These are phyloP conservation scores for Boehmeria nivea DNA, from an alignment of 306 rosid genomes.

Conservation along the genomic window DNA sequence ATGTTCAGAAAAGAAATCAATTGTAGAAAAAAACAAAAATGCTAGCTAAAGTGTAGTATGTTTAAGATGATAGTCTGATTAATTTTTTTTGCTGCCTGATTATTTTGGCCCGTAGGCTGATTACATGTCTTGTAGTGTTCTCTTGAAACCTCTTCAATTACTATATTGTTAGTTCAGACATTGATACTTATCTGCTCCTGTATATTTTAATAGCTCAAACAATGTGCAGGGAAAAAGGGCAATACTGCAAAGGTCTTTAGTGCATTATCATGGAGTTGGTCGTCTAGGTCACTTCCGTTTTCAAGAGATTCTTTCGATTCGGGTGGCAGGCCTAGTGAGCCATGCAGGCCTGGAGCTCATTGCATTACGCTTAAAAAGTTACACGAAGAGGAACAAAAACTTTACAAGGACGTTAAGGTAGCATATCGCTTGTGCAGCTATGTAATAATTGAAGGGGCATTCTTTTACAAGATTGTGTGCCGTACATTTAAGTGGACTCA, in stretches of 20 bases:
- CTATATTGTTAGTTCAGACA: neutral
- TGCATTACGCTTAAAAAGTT: slow-evolving; percentile 68
- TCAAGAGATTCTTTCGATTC: slow-evolving; percentile 39
- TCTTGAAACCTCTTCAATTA: neutral
- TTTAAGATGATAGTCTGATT: too few relatives aligned
- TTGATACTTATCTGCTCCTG: slow-evolving; percentile 6
- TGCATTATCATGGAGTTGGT: slow-evolving; percentile 72
- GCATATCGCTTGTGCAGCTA: slow-evolving; percentile 3
- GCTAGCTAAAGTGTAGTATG: too few relatives aligned
- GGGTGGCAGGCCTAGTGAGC: slow-evolving; percentile 46
- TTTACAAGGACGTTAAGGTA: slow-evolving; percentile 78
- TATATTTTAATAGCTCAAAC: too few relatives aligned
- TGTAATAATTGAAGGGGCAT: neutral
- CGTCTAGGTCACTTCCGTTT: slow-evolving; percentile 54
- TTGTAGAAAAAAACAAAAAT: too few relatives aligned
- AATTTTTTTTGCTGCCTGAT: too few relatives aligned
- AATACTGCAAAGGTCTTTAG: slow-evolving; percentile 81
- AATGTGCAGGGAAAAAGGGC: slow-evolving; percentile 57
- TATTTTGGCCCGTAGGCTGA: too few relatives aligned
- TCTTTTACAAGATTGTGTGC: too few relatives aligned
- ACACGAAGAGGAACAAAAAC: slow-evolving; percentile 62
- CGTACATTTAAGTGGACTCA: neutral
- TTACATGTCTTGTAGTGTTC: neutral
- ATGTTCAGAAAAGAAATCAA: too few relatives aligned
- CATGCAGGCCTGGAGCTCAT: slow-evolving; percentile 96